These are phyloP conservation scores for Sarocladium kiliense DNA, from an alignment of 2,329 filamentous ascomycete genomes.

Conservation along the genomic window DNA sequence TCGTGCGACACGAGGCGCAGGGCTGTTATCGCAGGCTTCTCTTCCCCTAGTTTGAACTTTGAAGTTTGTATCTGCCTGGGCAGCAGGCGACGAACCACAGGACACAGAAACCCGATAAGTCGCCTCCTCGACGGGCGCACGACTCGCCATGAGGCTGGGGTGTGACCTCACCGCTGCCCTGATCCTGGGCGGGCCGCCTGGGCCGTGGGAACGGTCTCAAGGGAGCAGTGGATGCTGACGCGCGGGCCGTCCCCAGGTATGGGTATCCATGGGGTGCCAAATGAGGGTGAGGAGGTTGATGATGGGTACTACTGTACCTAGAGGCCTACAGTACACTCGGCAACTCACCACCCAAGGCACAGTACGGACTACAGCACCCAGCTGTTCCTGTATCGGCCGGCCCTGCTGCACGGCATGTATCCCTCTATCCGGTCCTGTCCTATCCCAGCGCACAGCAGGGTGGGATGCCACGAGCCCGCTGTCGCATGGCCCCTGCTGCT, in stretches of 20 bases:
- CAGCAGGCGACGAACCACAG: neutral
- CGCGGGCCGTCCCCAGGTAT: neutral
- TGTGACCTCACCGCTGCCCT: slow-evolving; percentile 5
- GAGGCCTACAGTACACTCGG: too few species aligned
- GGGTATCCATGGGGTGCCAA: neutral
- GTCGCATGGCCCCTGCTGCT: neutral
- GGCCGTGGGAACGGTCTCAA: slow-evolving; percentile 1
- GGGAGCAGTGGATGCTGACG: slow-evolving; percentile 1
- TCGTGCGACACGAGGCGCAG: slow-evolving; percentile 3
- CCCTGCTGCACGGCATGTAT: neutral
- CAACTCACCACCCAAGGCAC: too few species aligned
- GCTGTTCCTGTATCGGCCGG: neutral
- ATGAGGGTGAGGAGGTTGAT: too few species aligned
- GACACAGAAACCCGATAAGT: neutral
- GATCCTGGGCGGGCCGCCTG: slow-evolving; percentile 6
- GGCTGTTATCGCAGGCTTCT: neutral
- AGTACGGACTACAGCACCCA: too few species aligned
- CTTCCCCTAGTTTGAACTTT: neutral
- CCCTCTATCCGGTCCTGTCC: neutral
- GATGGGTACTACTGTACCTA: too few species aligned
- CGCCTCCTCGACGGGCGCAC: slow-evolving; percentile 4
- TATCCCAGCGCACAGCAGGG: neutral
- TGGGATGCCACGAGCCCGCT: slow-evolving; percentile 1
- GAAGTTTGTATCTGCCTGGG: neutral
- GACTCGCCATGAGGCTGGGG: neutral